Evolutionary conservation across 306 rosid genomes (phyloP).

Genomic region (Alnus rubra): DNA sequence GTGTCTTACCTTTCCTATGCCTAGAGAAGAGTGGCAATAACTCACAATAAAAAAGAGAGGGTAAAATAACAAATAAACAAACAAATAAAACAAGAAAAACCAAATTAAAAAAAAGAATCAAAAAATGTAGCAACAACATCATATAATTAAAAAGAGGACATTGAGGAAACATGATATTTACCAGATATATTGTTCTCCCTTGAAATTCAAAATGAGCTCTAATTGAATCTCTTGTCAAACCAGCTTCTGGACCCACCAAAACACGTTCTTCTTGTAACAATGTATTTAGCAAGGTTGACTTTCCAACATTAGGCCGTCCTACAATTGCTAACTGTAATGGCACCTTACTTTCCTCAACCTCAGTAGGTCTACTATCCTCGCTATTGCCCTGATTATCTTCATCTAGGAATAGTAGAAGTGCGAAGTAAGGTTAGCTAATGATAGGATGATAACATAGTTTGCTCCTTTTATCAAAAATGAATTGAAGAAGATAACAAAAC

Average conservation of each 20-base stretch:
- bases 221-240: conserved; percentile 91
- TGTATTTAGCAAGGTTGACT: conserved; percentile 86
- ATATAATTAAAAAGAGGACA: conserved; percentile 13
- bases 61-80: neutral
- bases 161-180: conserved; percentile 12
- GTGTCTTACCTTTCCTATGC: no score
- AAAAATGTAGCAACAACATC: neutral
- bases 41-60: neutral
- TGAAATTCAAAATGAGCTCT: conserved; percentile 88
- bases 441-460: conserved; percentile 8
- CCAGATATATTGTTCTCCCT: conserved; percentile 85
- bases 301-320: conserved; percentile 97
- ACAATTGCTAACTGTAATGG: conserved; percentile 91
- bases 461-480: neutral
- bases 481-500: neutral
- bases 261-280: conserved; percentile 91
- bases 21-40: neutral
- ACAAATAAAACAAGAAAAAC: neutral
- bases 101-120: neutral
- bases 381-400: conserved; percentile 41
- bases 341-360: conserved; percentile 63
- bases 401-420: conserved; percentile 38
- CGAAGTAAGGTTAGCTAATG: conserved; percentile 17
- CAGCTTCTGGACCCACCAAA: conserved; percentile 97
- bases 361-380: conserved; percentile 37